phyloP scores from a whole-genome alignment of 768 basidiomycete species.

The Amanita inopinata region DNA sequence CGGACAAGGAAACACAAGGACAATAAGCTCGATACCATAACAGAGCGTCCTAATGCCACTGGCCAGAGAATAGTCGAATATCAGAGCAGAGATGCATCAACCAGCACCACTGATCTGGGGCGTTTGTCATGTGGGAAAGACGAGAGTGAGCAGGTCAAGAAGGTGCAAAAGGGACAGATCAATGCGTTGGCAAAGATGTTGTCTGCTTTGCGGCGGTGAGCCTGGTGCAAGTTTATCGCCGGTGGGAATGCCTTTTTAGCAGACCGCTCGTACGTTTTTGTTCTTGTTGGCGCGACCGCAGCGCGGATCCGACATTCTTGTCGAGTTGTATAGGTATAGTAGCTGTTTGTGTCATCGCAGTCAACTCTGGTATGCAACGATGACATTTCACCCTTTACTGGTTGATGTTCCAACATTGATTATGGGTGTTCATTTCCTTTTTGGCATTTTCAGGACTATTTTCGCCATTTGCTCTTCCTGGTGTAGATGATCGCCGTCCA shows the following conservation, averaged over 20 bases:
- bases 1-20: conserved; percentile 63
- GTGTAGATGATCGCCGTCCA: conserved; percentile 11
- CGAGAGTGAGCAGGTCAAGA: conserved; percentile 46
- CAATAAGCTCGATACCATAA: conserved; percentile 63
- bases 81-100: conserved; percentile 53
- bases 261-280: not conserved
- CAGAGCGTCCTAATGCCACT: conserved; percentile 43
- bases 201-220: conserved; percentile 63
- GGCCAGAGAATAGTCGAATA: conserved; percentile 35
- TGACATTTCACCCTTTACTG: conserved; percentile 13
- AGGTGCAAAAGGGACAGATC: conserved; percentile 86
- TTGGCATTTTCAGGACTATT: conserved; percentile 15
- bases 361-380: conserved; percentile 24
- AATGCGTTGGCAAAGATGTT: conserved; percentile 88
- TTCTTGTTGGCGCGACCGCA: conserved; percentile 12
- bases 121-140: conserved; percentile 29
- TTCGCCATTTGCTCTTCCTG: conserved; percentile 12
- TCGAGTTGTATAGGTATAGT: conserved; percentile 47
- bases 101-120: conserved; percentile 65
- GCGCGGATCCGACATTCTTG: conserved; percentile 27
- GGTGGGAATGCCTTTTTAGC: not conserved
- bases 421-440: conserved; percentile 12
- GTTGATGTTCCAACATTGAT: conserved; percentile 5
- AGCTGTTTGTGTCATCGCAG: conserved; percentile 15
- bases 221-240: not conserved